A percentile compares a stretch with the other conserved stretches of the same genome.
Conservation (phyloP, 768 basidiomycete species). For the Lactifluus rugatus region DNA sequence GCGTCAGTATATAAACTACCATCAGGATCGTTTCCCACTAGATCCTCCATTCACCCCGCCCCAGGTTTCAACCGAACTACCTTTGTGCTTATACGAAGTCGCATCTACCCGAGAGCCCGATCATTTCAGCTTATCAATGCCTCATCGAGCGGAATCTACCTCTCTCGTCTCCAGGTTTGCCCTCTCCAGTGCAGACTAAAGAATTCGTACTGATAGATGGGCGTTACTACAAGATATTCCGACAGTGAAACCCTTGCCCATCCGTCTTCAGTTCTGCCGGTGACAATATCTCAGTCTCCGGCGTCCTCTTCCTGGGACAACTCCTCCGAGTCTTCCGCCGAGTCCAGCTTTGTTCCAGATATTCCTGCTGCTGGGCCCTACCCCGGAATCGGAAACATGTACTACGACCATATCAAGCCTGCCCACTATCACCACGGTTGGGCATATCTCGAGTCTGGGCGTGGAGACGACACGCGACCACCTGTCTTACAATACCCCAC, state of each 20-base stretch:
- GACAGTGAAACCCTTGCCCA: not conserved
- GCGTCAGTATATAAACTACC: not conserved
- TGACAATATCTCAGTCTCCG: not conserved
- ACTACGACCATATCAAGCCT: conserved; percentile 1
- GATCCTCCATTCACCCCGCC: not conserved
- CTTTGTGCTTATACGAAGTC: not conserved
- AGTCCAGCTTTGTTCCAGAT: not conserved
- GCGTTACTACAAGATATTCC: not conserved
- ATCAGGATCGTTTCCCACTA: not conserved
- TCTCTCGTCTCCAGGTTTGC: conserved; percentile 1
- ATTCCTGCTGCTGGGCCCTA: not conserved
- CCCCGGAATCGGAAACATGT: not conserved
- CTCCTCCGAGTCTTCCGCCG: conserved; percentile 7
- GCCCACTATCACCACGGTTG: not conserved
- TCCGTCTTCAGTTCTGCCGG: not conserved
- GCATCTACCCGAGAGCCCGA: not conserved
- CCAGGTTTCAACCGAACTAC: not conserved
- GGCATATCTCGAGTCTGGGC: not conserved
- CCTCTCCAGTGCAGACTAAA: not conserved
- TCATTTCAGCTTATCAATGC: not conserved
- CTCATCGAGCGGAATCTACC: not conserved
- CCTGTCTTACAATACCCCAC: not conserved
- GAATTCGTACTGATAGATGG: not conserved
- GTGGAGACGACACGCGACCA: not conserved
- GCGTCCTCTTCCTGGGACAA: conserved; percentile 1